These are phyloP conservation scores for Tetradesmus lagerheimii DNA, from an alignment of 139 green algal species.

Conservation along the genomic window DNA sequence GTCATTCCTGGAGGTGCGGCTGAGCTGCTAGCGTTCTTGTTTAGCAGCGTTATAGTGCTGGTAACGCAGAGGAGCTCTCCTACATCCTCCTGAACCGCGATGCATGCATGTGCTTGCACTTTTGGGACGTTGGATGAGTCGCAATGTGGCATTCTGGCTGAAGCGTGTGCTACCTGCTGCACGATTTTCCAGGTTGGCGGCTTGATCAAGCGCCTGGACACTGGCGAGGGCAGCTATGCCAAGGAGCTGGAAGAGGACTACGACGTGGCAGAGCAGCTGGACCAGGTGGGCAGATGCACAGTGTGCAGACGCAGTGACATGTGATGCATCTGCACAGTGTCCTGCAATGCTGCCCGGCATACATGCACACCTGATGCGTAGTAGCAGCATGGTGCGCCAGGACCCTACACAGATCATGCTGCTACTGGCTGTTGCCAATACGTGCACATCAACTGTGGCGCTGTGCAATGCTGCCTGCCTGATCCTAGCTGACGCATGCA, in stretches of 20 bases:
- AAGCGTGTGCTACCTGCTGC: not conserved
- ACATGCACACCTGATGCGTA: not conserved
- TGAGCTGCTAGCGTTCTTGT: no score
- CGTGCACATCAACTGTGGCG: no score
- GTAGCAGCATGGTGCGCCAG: not conserved
- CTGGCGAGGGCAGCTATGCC: conserved; percentile 87
- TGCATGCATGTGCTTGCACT: no score
- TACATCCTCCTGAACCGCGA: no score
- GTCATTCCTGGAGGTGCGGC: conserved; percentile 76
- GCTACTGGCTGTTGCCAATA: not conserved
- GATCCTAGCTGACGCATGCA: not conserved
- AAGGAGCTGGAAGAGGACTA: conserved; percentile 94
- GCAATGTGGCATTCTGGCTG: not conserved
- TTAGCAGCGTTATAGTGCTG: no score
- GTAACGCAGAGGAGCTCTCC: no score
- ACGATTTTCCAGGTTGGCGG: conserved; percentile 50
- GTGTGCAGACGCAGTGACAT: not conserved
- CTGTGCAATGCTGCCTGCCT: not conserved
- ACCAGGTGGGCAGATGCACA: conserved; percentile 54
- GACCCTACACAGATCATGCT: not conserved
- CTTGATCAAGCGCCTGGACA: conserved; percentile 89
- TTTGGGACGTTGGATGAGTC: no score
- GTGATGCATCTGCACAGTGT: no score
- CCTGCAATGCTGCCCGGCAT: not conserved
- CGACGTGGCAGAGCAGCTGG: conserved; percentile 78